A percentile compares a stretch with the other conserved stretches of the same genome.
These are phyloP conservation scores for Leccinum uliginosum DNA, from an alignment of 768 basidiomycete species.

Conservation along the genomic window DNA sequence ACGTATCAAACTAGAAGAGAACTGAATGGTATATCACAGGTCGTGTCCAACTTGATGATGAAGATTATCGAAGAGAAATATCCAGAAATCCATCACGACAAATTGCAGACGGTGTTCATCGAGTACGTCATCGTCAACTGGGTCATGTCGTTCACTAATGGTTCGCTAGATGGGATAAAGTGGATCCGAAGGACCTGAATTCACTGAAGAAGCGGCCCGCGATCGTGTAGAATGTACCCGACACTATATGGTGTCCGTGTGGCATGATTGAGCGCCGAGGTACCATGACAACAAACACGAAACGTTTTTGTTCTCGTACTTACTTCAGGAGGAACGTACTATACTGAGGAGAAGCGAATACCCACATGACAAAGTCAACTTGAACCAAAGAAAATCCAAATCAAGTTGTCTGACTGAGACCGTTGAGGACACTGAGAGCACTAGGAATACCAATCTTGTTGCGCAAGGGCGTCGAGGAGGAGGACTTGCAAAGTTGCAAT, in stretches of 20 bases:
- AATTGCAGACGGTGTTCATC: constrained; percentile 53
- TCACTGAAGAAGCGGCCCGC: constrained; percentile 20
- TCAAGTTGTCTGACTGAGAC: constrained; percentile 14
- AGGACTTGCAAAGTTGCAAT: neutral
- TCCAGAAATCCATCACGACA: constrained; percentile 68
- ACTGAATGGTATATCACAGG: constrained; percentile 35
- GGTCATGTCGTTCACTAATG: constrained; percentile 1
- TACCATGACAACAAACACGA: constrained; percentile 10
- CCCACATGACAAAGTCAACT: constrained; percentile 47
- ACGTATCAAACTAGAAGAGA: neutral
- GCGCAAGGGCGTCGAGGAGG: neutral
- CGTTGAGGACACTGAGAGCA: constrained; percentile 15
- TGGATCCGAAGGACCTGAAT: constrained; percentile 17
- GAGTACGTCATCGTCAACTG: constrained; percentile 42
- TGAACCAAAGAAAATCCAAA: constrained; percentile 46
- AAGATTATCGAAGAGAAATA: constrained; percentile 51
- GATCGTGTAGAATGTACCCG: constrained; percentile 6
- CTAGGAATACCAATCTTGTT: neutral
- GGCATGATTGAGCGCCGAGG: neutral
- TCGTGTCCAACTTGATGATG: constrained; percentile 62
- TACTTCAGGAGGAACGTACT: neutral
- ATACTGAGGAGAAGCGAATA: neutral
- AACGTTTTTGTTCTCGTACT: constrained; percentile 10
- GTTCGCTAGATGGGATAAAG: constrained; percentile 23
- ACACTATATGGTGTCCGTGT: neutral